Percentiles rank a stretch among this genome's conserved stretches.
Evolutionary conservation across 768 basidiomycete genomes (phyloP).

Genomic region (Boletellus sp.): DNA sequence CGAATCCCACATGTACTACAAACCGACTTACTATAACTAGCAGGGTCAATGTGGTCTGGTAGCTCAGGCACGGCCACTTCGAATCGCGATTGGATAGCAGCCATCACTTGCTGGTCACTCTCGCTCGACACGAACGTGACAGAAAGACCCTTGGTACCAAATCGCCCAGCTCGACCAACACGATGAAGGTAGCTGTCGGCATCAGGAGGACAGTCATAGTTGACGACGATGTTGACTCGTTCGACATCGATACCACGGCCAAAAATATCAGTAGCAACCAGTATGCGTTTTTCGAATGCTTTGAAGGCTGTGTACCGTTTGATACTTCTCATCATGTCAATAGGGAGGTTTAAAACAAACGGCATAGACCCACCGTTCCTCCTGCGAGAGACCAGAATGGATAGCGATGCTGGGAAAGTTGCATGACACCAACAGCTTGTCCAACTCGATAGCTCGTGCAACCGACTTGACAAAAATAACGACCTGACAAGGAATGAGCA

Average conservation of each 20-base stretch:
- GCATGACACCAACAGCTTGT: slow-evolving; percentile 93
- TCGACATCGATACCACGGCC: slow-evolving; percentile 99
- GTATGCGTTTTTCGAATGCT: slow-evolving; percentile 97
- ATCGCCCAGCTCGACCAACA: slow-evolving; percentile 98
- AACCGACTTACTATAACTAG: slow-evolving; percentile 81
- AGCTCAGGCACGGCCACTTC: slow-evolving; percentile 96
- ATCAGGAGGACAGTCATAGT: slow-evolving; percentile 96
- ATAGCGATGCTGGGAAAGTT: slow-evolving; percentile 98
- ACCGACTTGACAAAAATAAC: slow-evolving; percentile 99
- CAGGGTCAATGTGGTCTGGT: slow-evolving; percentile 90
- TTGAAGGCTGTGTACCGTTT: slow-evolving; percentile 97
- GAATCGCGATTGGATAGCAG: slow-evolving; percentile 91
- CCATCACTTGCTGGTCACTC: slow-evolving; percentile 90
- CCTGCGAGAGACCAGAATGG: slow-evolving; percentile 90
- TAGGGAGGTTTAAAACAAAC: not conserved
- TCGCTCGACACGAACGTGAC: slow-evolving; percentile 96
- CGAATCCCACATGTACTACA: not conserved
- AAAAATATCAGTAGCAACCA: slow-evolving; percentile 98
- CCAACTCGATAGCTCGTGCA: slow-evolving; percentile 91
- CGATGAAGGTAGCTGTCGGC: slow-evolving; percentile 98
- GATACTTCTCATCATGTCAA: slow-evolving; percentile 52
- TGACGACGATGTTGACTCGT: slow-evolving; percentile 98
- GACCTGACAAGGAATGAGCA: slow-evolving; percentile 52
- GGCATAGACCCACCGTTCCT: slow-evolving; percentile 74
- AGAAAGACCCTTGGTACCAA: slow-evolving; percentile 98